Evolutionary conservation across 371 early-diverging fungal species (phyloP).

Genomic region (Encephalitozoon cuniculi): DNA sequence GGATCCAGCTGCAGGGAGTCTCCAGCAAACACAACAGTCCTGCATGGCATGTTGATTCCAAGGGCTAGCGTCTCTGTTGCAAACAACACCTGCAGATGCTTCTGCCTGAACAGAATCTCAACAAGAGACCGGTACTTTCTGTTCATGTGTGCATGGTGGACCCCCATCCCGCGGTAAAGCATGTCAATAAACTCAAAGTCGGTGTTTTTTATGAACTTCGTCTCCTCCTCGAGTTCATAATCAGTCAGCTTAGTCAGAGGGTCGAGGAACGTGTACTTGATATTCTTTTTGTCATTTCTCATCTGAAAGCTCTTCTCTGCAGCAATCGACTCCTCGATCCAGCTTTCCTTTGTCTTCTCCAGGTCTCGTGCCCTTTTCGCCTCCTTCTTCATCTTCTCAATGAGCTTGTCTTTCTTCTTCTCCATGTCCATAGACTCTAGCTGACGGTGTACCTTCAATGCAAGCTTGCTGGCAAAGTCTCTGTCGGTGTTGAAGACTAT

Average conservation of each 20-base stretch:
- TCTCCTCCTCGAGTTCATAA: slow-evolving; percentile 57
- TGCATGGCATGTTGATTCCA: slow-evolving; percentile 66
- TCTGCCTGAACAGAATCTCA: slow-evolving; percentile 63
- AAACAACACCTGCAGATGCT: slow-evolving; percentile 63
- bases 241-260: slow-evolving; percentile 52
- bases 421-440: slow-evolving; percentile 52
- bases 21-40: slow-evolving; percentile 63
- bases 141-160: slow-evolving; percentile 63
- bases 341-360: slow-evolving; percentile 50
- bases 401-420: slow-evolving; percentile 41
- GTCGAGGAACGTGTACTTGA: slow-evolving; percentile 55
- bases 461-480: slow-evolving; percentile 61
- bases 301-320: slow-evolving; percentile 50
- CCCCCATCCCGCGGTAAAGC: slow-evolving; percentile 64
- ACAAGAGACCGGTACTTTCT: slow-evolving; percentile 61
- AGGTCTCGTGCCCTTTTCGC: slow-evolving; percentile 55
- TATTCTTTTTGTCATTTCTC: slow-evolving; percentile 45
- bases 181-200: slow-evolving; percentile 43
- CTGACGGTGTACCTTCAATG: slow-evolving; percentile 49
- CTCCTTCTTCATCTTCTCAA: slow-evolving; percentile 56
- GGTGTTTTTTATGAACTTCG: slow-evolving; percentile 46
- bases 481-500: slow-evolving; percentile 64
- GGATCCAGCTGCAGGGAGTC: slow-evolving; percentile 63
- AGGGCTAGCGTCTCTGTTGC: slow-evolving; percentile 65
- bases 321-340: slow-evolving; percentile 55